phyloP scores from a whole-genome alignment of 495 filamentous ascomycete genomes.

The Annulohypoxylon stygium region DNA sequence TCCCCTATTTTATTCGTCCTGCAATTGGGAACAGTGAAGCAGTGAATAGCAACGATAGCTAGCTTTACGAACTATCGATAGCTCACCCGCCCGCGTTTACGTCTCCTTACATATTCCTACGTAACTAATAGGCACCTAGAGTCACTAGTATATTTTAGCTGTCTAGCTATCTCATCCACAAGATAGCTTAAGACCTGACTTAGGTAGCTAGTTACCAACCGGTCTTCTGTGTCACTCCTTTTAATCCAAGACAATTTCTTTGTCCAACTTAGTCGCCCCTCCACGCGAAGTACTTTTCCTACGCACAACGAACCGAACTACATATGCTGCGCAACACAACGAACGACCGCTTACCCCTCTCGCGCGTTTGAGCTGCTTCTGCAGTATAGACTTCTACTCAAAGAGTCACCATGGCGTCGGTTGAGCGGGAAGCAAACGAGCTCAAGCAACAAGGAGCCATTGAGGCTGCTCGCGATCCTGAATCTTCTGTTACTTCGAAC shows the following conservation, averaged over 20 bases:
- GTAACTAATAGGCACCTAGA: constrained; percentile 29
- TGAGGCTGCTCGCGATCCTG: constrained; percentile 76
- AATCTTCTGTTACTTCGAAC: constrained; percentile 75
- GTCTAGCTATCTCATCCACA: constrained; percentile 10
- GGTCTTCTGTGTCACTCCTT: constrained; percentile 22
- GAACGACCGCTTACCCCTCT: constrained; percentile 7
- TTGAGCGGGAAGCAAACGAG: constrained; percentile 63
- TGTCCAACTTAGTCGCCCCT: constrained; percentile 12
- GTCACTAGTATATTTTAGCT: constrained; percentile 36
- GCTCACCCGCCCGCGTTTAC: constrained; percentile 38
- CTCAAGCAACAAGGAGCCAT: constrained; percentile 83
- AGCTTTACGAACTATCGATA: constrained; percentile 28
- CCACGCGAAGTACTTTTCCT: neutral
- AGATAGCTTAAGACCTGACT: constrained; percentile 23
- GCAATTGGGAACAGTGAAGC: constrained; percentile 21
- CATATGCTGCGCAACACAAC: constrained; percentile 24
- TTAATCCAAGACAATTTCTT: constrained; percentile 26
- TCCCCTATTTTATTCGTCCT: neutral
- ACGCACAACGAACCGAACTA: constrained; percentile 12
- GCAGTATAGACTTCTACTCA: constrained; percentile 26
- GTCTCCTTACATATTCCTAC: constrained; percentile 24
- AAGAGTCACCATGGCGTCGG: constrained; percentile 54
- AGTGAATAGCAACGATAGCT: neutral
- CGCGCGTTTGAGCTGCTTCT: constrained; percentile 41
- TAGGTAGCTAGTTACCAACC: constrained; percentile 5